Evolutionary conservation across 305 asterid genomes (phyloP).

Genomic region (Fraxinus greggii): DNA sequence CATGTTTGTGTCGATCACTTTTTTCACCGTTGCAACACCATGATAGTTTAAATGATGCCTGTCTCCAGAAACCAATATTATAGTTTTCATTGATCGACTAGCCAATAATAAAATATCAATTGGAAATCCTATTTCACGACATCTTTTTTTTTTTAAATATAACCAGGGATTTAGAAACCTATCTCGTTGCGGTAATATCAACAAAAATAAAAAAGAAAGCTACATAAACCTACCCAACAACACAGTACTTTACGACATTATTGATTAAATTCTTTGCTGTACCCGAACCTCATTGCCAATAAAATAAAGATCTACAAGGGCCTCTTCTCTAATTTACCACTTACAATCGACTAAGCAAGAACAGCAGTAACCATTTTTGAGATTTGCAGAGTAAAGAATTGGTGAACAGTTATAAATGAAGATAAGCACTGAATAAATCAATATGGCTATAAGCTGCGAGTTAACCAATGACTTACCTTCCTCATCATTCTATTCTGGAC

Average conservation of each 20-base stretch:
- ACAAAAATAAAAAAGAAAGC: neutral
- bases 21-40: constrained; percentile 97
- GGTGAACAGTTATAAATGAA: neutral
- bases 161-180: neutral
- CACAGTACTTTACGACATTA: neutral
- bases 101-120: constrained; percentile 3
- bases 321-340: neutral
- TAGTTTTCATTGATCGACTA: constrained; percentile 1
- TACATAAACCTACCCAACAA: neutral
- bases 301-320: neutral
- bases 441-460: neutral
- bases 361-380: neutral
- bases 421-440: neutral
- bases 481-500: constrained; percentile 59
- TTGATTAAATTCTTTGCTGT: neutral
- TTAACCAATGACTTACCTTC: constrained; percentile 50
- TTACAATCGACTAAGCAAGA: neutral
- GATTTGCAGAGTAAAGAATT: neutral
- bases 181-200: neutral
- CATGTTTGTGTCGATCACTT: constrained; percentile 85
- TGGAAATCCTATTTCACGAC: neutral
- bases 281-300: neutral
- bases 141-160: neutral
- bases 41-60: constrained; percentile 93
- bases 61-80: constrained; percentile 29